These are phyloP conservation scores for Penicillium bialowiezense DNA, from an alignment of 495 filamentous ascomycete species.

Conservation along the genomic window DNA sequence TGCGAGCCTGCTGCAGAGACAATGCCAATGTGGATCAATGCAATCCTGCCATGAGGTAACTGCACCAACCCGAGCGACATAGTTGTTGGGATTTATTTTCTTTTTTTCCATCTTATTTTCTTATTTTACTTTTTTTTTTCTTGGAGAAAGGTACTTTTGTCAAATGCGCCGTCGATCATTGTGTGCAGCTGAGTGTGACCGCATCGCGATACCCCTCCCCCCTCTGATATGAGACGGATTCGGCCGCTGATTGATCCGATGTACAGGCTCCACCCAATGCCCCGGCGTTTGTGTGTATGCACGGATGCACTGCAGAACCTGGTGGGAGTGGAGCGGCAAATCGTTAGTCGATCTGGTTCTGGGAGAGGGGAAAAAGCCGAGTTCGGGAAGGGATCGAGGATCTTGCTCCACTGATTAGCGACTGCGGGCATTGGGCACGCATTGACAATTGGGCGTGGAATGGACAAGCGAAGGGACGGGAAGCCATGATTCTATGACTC, in stretches of 20 bases:
- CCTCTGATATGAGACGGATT: neutral
- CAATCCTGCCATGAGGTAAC: neutral
- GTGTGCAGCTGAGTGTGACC: constrained; percentile 13
- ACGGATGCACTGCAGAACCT: neutral
- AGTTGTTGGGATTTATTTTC: neutral
- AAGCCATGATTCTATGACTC: no score
- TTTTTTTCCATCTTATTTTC: constrained; percentile 1
- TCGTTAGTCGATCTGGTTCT: constrained; percentile 6
- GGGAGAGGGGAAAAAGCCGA: neutral
- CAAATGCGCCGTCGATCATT: constrained; percentile 15
- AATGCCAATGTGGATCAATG: constrained; percentile 1
- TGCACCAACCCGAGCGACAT: neutral
- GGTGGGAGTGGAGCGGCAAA: neutral
- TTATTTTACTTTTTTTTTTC: constrained; percentile 7
- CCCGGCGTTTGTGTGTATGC: neutral
- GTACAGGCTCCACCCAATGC: neutral
- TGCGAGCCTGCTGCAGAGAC: neutral
- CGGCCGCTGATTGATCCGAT: neutral
- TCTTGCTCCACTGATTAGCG: neutral
- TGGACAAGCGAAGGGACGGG: no score
- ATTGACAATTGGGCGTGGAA: neutral
- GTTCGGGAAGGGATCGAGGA: neutral
- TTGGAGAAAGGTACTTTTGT: neutral
- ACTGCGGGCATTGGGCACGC: constrained; percentile 4
- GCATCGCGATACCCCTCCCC: neutral